A percentile compares a stretch with the other conserved stretches of the same genome.
phyloP scores from a whole-genome alignment of 192 early-diverging fungal genomes.

The Rhizophlyctis rosea region DNA sequence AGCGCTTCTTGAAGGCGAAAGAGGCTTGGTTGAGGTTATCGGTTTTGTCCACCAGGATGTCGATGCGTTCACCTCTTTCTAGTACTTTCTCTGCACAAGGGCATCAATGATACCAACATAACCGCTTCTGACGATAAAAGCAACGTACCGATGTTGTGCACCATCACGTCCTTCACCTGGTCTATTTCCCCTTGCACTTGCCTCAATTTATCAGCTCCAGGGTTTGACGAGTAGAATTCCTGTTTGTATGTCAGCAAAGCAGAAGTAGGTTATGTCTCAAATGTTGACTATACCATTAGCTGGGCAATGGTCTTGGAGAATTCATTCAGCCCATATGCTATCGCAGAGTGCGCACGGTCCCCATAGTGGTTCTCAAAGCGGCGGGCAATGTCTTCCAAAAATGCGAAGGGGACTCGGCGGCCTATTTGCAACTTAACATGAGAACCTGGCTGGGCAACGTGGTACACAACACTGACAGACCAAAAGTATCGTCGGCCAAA shows the following conservation, averaged over 20 bases:
- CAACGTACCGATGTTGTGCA: slow-evolving; percentile 79
- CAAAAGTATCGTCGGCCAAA: slow-evolving; percentile 74
- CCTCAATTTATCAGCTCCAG: slow-evolving; percentile 69
- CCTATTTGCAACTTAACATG: slow-evolving; percentile 30
- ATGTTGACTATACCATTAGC: slow-evolving; percentile 65
- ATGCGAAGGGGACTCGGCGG: slow-evolving; percentile 83
- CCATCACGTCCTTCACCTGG: slow-evolving; percentile 93
- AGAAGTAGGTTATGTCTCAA: background rate
- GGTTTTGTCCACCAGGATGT: slow-evolving; percentile 87
- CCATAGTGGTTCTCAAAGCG: slow-evolving; percentile 59
- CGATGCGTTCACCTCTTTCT: slow-evolving; percentile 84
- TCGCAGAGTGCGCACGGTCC: slow-evolving; percentile 46
- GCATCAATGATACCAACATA: slow-evolving; percentile 4
- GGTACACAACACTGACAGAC: slow-evolving; percentile 37
- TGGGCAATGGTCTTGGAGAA: slow-evolving; percentile 76
- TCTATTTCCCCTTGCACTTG: slow-evolving; percentile 89
- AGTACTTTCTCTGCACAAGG: slow-evolving; percentile 67
- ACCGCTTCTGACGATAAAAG: too few species aligned
- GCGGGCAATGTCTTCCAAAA: slow-evolving; percentile 78
- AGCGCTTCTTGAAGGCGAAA: slow-evolving; percentile 86
- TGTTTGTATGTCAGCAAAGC: background rate
- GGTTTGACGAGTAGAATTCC: slow-evolving; percentile 41
- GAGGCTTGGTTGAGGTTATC: slow-evolving; percentile 82
- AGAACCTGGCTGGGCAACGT: background rate
- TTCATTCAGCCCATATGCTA: slow-evolving; percentile 76